Conservation (phyloP, 2,329 filamentous ascomycete species). For the Pseudogymnoascus sp. region DNA sequence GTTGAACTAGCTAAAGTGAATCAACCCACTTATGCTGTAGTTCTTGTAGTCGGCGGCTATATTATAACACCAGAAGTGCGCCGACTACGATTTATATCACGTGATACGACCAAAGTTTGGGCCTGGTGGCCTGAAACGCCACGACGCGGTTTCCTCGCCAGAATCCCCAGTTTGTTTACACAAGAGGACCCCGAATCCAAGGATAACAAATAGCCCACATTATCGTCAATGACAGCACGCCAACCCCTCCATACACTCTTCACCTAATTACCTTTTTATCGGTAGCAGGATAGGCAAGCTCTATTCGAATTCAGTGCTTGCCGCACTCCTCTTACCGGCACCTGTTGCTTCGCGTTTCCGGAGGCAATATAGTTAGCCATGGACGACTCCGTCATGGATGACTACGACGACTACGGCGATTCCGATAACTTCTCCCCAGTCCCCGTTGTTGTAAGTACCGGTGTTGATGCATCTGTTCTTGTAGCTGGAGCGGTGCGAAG, state of each 20-base stretch:
- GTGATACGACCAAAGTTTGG: neutral
- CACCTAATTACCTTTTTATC: neutral
- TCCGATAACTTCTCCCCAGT: conserved; percentile 53
- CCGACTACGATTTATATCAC: neutral
- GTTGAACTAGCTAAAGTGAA: too few species aligned
- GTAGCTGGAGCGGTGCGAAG: neutral
- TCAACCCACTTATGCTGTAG: too few species aligned
- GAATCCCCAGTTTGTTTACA: conserved; percentile 3
- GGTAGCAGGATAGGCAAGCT: neutral
- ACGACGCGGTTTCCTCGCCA: conserved; percentile 5
- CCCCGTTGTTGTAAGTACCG: conserved; percentile 36
- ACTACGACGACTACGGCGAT: conserved; percentile 38
- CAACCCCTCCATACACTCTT: neutral
- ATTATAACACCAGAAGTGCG: neutral
- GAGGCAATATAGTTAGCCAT: conserved; percentile 32
- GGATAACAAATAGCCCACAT: neutral
- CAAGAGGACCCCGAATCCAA: conserved; percentile 3
- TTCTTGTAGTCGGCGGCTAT: too few species aligned
- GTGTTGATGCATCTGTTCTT: neutral
- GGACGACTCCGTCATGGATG: conserved; percentile 53
- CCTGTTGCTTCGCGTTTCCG: conserved; percentile 37
- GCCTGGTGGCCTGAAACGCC: conserved; percentile 3
- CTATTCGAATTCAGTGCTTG: conserved; percentile 2
- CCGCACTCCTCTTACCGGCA: neutral
- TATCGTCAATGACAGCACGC: neutral